phyloP scores from a whole-genome alignment of 2,329 filamentous ascomycete species.

The Sphaerulina vaccinii region DNA sequence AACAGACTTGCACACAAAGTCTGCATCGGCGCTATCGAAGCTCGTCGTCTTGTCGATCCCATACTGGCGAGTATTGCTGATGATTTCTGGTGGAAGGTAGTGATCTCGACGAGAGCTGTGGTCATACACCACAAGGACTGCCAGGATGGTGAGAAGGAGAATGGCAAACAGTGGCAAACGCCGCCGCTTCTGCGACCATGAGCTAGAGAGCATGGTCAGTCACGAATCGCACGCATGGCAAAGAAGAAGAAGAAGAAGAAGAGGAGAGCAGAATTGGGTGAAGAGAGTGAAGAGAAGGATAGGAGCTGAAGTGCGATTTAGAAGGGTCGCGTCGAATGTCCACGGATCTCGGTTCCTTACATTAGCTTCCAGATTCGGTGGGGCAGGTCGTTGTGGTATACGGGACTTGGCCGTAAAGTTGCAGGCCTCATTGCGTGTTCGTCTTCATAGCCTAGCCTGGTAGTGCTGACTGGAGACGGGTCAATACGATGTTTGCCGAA shows the following conservation, averaged over 20 bases:
- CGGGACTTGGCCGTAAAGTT: neutral
- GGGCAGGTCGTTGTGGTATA: conserved; percentile 3
- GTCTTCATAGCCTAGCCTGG: neutral
- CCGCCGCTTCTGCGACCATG: conserved; percentile 7
- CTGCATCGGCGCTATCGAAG: conserved; percentile 6
- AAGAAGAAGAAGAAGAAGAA: neutral
- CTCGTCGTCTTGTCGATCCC: neutral
- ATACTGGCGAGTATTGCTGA: conserved; percentile 4
- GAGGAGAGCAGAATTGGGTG: neutral
- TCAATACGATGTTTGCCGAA: neutral
- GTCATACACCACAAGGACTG: neutral
- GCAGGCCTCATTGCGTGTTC: no score
- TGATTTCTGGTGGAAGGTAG: conserved; percentile 4
- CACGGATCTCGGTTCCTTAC: conserved; percentile 1
- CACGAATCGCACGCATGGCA: neutral
- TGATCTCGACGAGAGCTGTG: conserved; percentile 6
- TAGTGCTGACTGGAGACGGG: conserved; percentile 7
- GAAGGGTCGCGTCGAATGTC: neutral
- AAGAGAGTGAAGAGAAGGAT: neutral
- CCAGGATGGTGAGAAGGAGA: neutral
- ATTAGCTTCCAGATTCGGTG: conserved; percentile 7
- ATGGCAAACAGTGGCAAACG: conserved; percentile 1
- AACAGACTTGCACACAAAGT: conserved; percentile 11
- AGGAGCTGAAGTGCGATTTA: conserved; percentile 7
- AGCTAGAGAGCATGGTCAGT: neutral